A percentile compares a stretch with the other conserved stretches of the same genome.
Evolutionary conservation across 2,329 filamentous ascomycete species (phyloP).

Genomic region (Thielaviopsis musarum): DNA sequence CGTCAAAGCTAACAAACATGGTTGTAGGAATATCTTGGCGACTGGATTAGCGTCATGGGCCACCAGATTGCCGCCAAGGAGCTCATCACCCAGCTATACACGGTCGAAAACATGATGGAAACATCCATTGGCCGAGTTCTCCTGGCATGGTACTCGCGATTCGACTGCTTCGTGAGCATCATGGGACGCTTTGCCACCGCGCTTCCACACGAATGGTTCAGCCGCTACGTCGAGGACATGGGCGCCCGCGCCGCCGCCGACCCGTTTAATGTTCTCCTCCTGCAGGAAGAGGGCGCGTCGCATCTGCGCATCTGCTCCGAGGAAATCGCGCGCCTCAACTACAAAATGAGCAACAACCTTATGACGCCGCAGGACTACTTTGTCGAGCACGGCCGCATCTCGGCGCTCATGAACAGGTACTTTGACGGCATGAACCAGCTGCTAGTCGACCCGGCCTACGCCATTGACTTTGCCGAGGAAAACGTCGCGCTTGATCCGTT

Average conservation of each 20-base stretch:
- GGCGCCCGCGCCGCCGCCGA: not conserved
- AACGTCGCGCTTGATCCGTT: constrained; percentile 14
- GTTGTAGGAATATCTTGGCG: constrained; percentile 75
- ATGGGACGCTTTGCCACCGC: constrained; percentile 64
- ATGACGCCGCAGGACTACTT: constrained; percentile 49
- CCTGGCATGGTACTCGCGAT: constrained; percentile 77
- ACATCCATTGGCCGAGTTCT: constrained; percentile 56
- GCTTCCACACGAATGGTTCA: constrained; percentile 65
- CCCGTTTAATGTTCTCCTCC: constrained; percentile 32
- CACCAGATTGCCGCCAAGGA: constrained; percentile 82
- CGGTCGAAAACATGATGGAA: constrained; percentile 55
- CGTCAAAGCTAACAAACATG: constrained; percentile 10
- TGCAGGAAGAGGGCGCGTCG: constrained; percentile 49
- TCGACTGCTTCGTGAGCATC: constrained; percentile 71
- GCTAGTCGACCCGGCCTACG: constrained; percentile 33
- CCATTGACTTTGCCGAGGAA: constrained; percentile 42
- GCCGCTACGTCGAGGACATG: constrained; percentile 32
- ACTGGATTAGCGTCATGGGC: constrained; percentile 85
- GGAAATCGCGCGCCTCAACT: constrained; percentile 66
- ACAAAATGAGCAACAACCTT: constrained; percentile 45
- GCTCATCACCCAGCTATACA: constrained; percentile 63
- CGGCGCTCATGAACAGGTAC: constrained; percentile 31
- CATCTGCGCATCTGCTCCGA: constrained; percentile 56
- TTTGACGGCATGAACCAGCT: constrained; percentile 41
- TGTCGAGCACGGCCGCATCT: constrained; percentile 39